phyloP scores from a whole-genome alignment of 2,329 filamentous ascomycete genomes.

The Xylariales sp. region DNA sequence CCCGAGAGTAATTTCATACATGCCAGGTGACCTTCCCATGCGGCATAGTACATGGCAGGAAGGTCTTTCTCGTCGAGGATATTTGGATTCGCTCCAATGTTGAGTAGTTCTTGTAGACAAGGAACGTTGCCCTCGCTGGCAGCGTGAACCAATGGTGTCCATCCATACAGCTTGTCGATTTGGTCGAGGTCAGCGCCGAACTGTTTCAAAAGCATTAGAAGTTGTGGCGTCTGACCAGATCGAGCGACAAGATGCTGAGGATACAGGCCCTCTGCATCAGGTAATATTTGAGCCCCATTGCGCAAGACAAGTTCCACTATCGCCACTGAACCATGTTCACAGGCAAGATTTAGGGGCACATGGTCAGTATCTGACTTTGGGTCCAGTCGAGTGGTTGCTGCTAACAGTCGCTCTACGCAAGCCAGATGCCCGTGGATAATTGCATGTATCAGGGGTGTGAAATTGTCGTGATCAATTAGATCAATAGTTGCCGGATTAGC shows the following conservation, averaged over 20 bases:
- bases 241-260: conserved; percentile 96
- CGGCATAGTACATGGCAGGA: conserved; percentile 95
- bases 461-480: conserved; percentile 92
- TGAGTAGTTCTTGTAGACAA: conserved; percentile 76
- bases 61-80: conserved; percentile 88
- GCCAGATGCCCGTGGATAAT: conserved; percentile 82
- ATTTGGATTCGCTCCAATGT: conserved; percentile 71
- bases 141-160: conserved; percentile 94
- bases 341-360: conserved; percentile 89
- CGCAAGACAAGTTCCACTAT: conserved; percentile 83
- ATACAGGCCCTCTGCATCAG: conserved; percentile 92
- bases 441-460: conserved; percentile 89
- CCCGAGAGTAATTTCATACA: conserved; percentile 86
- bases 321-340: conserved; percentile 81
- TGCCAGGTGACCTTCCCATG: conserved; percentile 93
- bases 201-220: conserved; percentile 74
- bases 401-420: conserved; percentile 75
- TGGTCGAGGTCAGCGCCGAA: conserved; percentile 90
- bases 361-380: conserved; percentile 84
- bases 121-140: conserved; percentile 93
- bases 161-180: conserved; percentile 91
- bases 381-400: conserved; percentile 76
- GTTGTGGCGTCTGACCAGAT: conserved; percentile 74
- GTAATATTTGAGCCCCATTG: conserved; percentile 74
- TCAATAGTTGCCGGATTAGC: conserved; percentile 73